These are phyloP conservation scores for Lippia alba DNA, from an alignment of 305 asterid species.

Conservation along the genomic window DNA sequence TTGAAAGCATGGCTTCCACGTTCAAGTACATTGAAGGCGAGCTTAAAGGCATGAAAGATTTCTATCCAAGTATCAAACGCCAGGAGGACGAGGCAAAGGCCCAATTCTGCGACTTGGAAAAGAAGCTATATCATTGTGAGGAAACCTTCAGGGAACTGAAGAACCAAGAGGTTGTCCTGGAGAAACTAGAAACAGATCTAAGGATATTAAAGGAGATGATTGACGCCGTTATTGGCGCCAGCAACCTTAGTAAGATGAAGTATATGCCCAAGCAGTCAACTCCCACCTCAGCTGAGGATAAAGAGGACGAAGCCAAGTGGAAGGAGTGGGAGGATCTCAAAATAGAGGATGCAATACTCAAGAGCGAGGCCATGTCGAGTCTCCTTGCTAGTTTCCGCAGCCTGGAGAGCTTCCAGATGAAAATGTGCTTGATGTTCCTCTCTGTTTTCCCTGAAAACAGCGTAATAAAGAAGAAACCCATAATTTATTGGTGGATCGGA, in stretches of 20 bases:
- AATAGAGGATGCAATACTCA: background rate
- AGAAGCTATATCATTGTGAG: too few relatives aligned
- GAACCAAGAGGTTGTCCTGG: too few relatives aligned
- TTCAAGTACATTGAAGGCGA: background rate
- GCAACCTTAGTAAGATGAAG: background rate
- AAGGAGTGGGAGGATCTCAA: slow-evolving; percentile 4
- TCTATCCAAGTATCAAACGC: background rate
- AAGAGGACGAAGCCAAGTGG: background rate
- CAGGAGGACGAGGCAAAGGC: too few relatives aligned
- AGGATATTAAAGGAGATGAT: too few relatives aligned
- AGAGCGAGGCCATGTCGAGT: background rate
- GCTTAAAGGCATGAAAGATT: background rate
- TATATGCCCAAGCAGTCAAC: background rate
- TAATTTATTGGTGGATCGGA: slow-evolving; percentile 32
- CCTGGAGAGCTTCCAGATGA: background rate
- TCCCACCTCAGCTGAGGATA: background rate
- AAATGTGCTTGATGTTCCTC: slow-evolving; percentile 24
- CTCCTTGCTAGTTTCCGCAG: background rate
- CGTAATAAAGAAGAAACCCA: slow-evolving; percentile 11
- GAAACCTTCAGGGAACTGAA: too few relatives aligned
- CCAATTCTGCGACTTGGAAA: too few relatives aligned
- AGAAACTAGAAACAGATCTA: too few relatives aligned
- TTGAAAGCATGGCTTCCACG: background rate
- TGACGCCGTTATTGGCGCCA: background rate
- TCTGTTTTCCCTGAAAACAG: slow-evolving; percentile 17